These are phyloP conservation scores for Canna indica DNA, from an alignment of 176 grass and related monocot species.

Conservation along the genomic window DNA sequence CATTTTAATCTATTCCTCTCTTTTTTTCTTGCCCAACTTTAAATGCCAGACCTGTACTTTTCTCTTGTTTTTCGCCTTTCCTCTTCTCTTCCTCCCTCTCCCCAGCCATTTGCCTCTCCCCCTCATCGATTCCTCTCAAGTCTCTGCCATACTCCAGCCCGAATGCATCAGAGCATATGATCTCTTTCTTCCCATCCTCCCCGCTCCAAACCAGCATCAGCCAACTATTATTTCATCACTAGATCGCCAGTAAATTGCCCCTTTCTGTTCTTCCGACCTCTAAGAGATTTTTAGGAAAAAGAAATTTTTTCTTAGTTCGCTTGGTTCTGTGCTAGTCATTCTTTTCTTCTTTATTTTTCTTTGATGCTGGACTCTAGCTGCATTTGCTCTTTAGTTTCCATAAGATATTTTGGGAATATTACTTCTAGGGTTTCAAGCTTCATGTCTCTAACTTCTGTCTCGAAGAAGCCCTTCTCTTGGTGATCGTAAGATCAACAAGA, in stretches of 20 bases:
- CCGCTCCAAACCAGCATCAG: not conserved
- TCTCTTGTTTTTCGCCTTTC: not conserved
- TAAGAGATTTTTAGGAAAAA: not conserved
- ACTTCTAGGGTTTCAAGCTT: slow-evolving; percentile 13
- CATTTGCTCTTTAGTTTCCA: slow-evolving; percentile 14
- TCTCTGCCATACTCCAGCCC: not conserved
- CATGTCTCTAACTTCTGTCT: slow-evolving; percentile 28
- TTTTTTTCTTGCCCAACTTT: slow-evolving; percentile 6
- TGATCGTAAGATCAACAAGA: slow-evolving; percentile 13
- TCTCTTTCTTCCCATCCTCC: too few relatives aligned
- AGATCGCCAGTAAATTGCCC: not conserved
- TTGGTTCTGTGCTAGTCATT: slow-evolving; percentile 1
- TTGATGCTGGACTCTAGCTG: slow-evolving; percentile 14
- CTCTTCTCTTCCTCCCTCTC: not conserved
- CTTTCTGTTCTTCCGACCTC: not conserved
- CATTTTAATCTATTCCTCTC: not conserved
- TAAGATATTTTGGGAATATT: slow-evolving; percentile 9
- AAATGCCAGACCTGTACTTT: slow-evolving; percentile 1
- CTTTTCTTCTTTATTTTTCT: slow-evolving; percentile 1
- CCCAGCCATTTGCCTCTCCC: not conserved
- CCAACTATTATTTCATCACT: not conserved
- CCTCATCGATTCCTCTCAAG: too few relatives aligned
- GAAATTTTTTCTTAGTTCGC: not conserved
- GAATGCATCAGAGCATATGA: not conserved
- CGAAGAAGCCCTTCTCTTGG: slow-evolving; percentile 15